phyloP scores from a whole-genome alignment of 148 eudicot species.

The Rhododendron mucronatum region DNA sequence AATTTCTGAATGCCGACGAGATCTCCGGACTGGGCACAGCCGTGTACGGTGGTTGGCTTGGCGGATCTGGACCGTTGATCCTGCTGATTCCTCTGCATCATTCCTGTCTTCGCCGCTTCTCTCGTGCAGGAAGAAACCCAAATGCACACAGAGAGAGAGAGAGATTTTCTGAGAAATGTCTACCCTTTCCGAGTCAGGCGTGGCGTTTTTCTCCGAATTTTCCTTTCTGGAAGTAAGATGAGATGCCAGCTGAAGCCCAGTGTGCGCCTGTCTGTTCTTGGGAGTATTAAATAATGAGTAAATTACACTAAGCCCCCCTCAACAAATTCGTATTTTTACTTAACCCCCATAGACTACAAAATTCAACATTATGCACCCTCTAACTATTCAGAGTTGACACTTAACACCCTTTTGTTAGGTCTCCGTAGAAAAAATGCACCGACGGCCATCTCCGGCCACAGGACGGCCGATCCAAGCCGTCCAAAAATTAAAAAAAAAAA shows the following conservation, averaged over 20 bases:
- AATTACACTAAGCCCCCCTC: no score
- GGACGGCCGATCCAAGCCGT: no score
- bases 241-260: not conserved
- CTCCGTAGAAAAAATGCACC: no score
- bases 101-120: not conserved
- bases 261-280: not conserved
- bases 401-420: no score
- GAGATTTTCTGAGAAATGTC: not conserved
- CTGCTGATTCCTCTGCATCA: slow-evolving; percentile 50
- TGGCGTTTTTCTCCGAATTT: not conserved
- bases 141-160: not conserved
- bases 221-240: not conserved
- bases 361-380: no score
- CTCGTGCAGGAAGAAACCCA: not conserved
- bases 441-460: no score
- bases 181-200: not conserved
- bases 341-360: no score
- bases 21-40: slow-evolving; percentile 82
- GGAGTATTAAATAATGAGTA: no score
- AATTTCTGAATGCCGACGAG: slow-evolving; percentile 48
- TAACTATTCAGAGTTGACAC: no score
- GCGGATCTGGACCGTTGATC: slow-evolving; percentile 59
- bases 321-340: no score
- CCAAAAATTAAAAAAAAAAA: no score
- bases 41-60: slow-evolving; percentile 66